Base-by-base conservation (phyloP, 345 rosid species). In the Boechera retrofracta region DNA sequence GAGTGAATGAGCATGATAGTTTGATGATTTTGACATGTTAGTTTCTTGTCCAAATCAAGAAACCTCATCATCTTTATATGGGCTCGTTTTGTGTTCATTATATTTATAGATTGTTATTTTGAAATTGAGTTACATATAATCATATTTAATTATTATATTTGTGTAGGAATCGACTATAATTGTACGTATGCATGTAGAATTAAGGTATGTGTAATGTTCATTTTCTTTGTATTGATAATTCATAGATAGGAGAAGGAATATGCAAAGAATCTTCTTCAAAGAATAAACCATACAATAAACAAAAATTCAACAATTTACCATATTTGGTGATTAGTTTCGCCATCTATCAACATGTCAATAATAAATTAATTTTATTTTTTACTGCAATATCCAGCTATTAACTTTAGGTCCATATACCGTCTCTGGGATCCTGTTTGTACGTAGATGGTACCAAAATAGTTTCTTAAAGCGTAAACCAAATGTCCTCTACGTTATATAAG, bases 11-110 rank as follows among this genome's bases (percentile, higher is more conserved):
- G 78, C 64, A 44, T 72, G 74, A 72, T 72, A 59, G 64, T 41
- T 58, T 57, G 48, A 56, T 58, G 72, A 72, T 71, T 47, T 66
- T 62, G 68, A 69, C 77, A 83, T 83, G 86, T 87, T 86, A 88
- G 92, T 86, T 92, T 82, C 89, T 80, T 82, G 93, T 89, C 93
- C 80, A 71, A 61, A 83, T 89, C 97, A 85, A 79, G 86, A 80
- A 82, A 67, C 79, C 11, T 65, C 78, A 59, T 74, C 76, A 63
- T 68, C 72, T 67, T 32, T 35, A 15, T 57, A 73, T 12, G 47
- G 57, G 15, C 16, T 32, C 7, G 24, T 35, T 49, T 8, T 15
- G 32, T 12, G 47, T 62, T 77, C 51, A 38, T 64, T 69, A 63
- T 56, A 69, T 82, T 76, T 74, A 69, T 57, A 79, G 71, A 78